These are phyloP conservation scores for Irpex lacteus DNA, from an alignment of 1,284 basidiomycete genomes.

Conservation along the genomic window DNA sequence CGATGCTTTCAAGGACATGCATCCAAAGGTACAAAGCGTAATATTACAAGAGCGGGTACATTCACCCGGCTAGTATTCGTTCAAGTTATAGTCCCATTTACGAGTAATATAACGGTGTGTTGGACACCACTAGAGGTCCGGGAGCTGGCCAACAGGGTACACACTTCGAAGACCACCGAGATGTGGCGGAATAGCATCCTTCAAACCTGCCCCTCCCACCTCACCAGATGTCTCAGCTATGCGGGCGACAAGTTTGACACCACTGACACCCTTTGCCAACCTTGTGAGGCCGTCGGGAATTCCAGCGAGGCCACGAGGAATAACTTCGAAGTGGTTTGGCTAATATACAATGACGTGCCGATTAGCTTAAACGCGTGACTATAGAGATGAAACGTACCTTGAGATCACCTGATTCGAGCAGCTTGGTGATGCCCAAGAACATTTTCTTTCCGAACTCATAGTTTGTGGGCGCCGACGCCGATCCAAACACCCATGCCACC, in stretches of 20 bases:
- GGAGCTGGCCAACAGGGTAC: not conserved
- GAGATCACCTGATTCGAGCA: constrained; percentile 12
- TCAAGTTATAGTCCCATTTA: too few relatives aligned
- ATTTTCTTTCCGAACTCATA: constrained; percentile 11
- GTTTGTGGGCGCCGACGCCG: constrained; percentile 6
- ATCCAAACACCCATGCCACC: constrained; percentile 9
- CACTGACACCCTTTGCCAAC: constrained; percentile 25
- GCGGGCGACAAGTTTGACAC: constrained; percentile 26
- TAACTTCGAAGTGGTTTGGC: constrained; percentile 22
- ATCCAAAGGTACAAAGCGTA: too few relatives aligned
- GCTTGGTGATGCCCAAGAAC: constrained; percentile 11
- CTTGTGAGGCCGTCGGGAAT: constrained; percentile 26
- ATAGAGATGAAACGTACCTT: constrained; percentile 10
- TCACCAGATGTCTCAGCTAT: constrained; percentile 26
- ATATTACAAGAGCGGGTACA: too few relatives aligned
- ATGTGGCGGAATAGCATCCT: not conserved
- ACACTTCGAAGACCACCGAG: not conserved
- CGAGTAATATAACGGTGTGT: not conserved
- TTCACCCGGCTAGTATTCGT: too few relatives aligned
- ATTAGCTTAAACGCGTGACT: not conserved
- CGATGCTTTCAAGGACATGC: too few relatives aligned
- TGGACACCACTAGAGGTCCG: not conserved
- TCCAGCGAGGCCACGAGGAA: constrained; percentile 27
- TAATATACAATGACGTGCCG: not conserved
- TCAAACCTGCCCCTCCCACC: not conserved